phyloP scores from a whole-genome alignment of 2,329 filamentous ascomycete genomes.

The Diaporthe vaccinii region DNA sequence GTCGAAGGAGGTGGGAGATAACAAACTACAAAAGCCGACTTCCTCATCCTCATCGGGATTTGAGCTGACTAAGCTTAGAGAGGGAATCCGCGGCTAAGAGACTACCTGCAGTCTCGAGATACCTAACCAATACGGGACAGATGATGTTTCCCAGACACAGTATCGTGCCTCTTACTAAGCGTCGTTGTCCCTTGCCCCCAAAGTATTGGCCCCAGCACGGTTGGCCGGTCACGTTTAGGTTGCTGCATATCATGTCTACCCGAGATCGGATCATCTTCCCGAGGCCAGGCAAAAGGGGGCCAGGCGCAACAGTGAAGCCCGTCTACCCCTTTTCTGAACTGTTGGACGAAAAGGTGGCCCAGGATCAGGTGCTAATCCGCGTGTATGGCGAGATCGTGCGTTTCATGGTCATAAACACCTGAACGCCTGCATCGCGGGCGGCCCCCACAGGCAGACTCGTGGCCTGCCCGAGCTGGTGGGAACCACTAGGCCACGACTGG shows the following conservation, averaged over 20 bases:
- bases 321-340: background rate
- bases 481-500: background rate
- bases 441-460: background rate
- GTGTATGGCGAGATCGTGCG: background rate
- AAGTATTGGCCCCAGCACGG: background rate
- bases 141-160: no score
- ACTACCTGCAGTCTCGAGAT: background rate
- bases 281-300: background rate
- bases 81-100: background rate
- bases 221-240: background rate
- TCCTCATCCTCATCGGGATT: background rate
- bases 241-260: background rate
- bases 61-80: slow-evolving; percentile 13
- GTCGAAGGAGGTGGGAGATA: no score
- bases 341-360: background rate
- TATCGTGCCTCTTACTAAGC: background rate
- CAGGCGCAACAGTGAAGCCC: background rate
- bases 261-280: background rate
- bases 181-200: background rate
- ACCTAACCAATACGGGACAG: background rate
- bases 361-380: background rate
- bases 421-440: background rate
- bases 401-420: slow-evolving; percentile 3
- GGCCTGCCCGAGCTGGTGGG: background rate
- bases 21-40: background rate